Conservation (phyloP, 352 stramenopile species). For the Phytophthora uliginosa region DNA sequence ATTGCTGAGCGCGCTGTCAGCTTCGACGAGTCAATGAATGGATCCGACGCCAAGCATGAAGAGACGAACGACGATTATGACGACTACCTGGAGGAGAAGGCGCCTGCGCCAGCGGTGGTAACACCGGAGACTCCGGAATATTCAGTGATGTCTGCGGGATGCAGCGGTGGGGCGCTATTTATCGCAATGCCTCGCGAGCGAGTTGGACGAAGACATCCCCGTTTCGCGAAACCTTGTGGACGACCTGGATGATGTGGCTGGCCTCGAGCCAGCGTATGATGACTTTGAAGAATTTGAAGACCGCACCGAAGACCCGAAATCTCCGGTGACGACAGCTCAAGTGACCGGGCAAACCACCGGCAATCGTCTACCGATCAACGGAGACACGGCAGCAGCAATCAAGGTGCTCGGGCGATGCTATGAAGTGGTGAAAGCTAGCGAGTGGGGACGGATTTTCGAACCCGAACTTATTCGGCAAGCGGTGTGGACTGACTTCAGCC, state of each 20-base stretch:
- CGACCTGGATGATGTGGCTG: neutral
- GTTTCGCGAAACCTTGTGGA: neutral
- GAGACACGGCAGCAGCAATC: neutral
- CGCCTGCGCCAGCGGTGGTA: neutral
- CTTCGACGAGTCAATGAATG: neutral
- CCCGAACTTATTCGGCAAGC: neutral
- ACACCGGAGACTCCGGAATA: conserved; percentile 2
- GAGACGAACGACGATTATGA: neutral
- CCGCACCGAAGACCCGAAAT: neutral
- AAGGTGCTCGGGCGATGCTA: neutral
- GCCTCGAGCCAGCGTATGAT: neutral
- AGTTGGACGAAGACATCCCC: too few species aligned
- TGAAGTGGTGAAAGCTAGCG: neutral
- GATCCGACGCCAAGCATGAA: conserved; percentile 12
- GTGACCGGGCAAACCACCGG: neutral
- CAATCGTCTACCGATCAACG: neutral
- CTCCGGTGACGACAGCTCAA: neutral
- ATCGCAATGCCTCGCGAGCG: neutral
- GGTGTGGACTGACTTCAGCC: neutral
- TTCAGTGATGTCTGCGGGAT: neutral
- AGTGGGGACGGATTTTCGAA: neutral
- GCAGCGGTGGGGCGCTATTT: neutral
- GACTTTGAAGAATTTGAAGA: neutral
- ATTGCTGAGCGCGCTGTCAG: neutral
- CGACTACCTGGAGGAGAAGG: conserved; percentile 3